Evolutionary conservation across 108 stramenopile genomes (phyloP), one percentile per base, ranked within the genome.

Genomic region (Cylindrotheca fusiformis): DNA sequence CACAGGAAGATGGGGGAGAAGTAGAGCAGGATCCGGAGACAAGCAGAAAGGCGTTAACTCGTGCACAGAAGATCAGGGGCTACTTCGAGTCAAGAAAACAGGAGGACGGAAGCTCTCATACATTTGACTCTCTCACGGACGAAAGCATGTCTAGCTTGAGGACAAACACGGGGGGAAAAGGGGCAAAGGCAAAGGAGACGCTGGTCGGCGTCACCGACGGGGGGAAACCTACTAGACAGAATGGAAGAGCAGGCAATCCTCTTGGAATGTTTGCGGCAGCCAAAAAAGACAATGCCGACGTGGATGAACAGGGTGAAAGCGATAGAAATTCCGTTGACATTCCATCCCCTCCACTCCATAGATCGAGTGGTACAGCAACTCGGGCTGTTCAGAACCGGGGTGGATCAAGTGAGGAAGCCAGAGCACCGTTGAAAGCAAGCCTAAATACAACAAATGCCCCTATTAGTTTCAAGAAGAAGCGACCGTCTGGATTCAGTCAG

Each of bases 151-250:
- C 48, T 17, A 51, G 61, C 30, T 59, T 59, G 24, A 26, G 5
- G 31, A 50, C 61, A 24, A 63, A 63, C 18, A n/a, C 50, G 6
- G 50, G 50, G 12, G 19, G 18, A 51, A 6, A n/a, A 51, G 50
- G 6, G 20, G 19, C 5, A 6, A 4, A 51, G 6, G 19, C 20
- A 51, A 19, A 17, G 6, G 19, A 51, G 6, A 19, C 6, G 19
- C 6, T 6, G 5, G n/a, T 17, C 19, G 20, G 50, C 10, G 50
- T 17, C 5, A 17, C 20, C 5, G 19, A 21, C 21, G 5, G 6
- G 50, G 21, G 50, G n/a, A 51, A 17, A 22, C 18, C 10, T 51
- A n/a, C 50, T 17, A 6, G 5, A 51, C 12, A 51, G 50, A 6
- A 19, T 5, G n/a, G 21, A 6, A 22, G 19, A 51, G 19, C 12